Evolutionary conservation across 192 early-diverging fungal genomes (phyloP), one percentile per base, ranked within the genome.

Genomic region (Coemansia sp.): DNA sequence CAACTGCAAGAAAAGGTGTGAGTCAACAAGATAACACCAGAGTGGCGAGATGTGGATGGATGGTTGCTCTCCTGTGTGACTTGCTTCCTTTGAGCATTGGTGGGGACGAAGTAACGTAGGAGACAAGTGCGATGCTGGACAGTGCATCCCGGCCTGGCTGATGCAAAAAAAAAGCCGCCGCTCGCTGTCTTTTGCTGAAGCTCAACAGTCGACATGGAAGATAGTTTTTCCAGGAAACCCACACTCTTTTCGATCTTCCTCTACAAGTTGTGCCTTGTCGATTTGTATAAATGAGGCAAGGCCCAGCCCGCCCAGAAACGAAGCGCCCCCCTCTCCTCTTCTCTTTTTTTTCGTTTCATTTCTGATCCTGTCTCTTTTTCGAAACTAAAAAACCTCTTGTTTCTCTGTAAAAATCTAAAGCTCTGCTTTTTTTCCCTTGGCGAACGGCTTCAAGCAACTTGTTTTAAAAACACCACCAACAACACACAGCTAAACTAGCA

Each of bases 21-120:
- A 71, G 63, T 71, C 70, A 71, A 58, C 47, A 71, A 41, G 44
- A 65, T 50, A 47, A 58, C 66, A 68, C 38, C 32, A 32, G 32
- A 32, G 32, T 32, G 32, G 32, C 2, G 32, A 1, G 32, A 32
- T 32, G 32, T 32, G 32, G 32, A 32, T 32, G 32, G 32, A 32
- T 32, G 32, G 32, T 0, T 15, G 26, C 41, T 38, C 9, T 56
- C 19, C 19, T 37, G 64, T 40, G 15, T 57, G 41, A n/a, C 54
- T 37, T 47, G 12, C 19, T 57, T 65, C 56, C 63, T 59, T n/a
- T n/a, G n/a, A n/a, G n/a, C n/a, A n/a, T n/a, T n/a, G n/a, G n/a
- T n/a, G n/a, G n/a, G n/a, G n/a, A n/a, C n/a, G n/a, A n/a, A n/a
- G 48, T 8, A 50, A 16, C 13, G 15, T 1, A 9, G 13, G n/a